These are phyloP conservation scores for Quercus tomentella DNA, from an alignment of 331 rosid genomes.

Conservation along the genomic window DNA sequence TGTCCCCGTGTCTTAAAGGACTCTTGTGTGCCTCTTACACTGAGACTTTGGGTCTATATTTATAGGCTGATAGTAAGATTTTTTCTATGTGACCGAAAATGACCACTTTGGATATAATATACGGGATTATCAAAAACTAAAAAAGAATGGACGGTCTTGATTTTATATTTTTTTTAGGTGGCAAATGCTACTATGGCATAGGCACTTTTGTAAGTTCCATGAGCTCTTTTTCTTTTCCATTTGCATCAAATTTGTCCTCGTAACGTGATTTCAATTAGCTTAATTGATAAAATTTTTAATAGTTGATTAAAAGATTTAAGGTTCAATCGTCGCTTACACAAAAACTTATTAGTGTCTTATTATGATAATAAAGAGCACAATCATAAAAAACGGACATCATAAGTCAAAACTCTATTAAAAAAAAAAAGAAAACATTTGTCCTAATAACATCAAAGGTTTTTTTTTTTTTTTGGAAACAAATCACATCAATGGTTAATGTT, in stretches of 20 bases:
- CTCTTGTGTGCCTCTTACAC: not conserved
- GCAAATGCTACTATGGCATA: not conserved
- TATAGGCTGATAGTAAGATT: constrained; percentile 9
- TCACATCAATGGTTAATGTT: too few species aligned
- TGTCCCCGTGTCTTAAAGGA: not conserved
- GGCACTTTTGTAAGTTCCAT: not conserved
- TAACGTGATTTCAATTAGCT: too few species aligned
- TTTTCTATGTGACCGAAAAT: not conserved
- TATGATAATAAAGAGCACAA: too few species aligned
- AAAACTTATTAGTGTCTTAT: accelerated
- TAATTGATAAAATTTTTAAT: accelerated
- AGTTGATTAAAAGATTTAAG: accelerated
- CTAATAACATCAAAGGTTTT: too few species aligned
- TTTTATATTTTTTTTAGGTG: not conserved
- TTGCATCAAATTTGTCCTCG: too few species aligned
- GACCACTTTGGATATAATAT: not conserved
- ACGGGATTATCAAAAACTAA: too few species aligned
- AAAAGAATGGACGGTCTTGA: not conserved
- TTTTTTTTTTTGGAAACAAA: too few species aligned
- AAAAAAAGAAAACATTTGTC: too few species aligned
- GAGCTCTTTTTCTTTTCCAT: not conserved
- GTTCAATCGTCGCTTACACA: accelerated
- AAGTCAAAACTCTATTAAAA: too few species aligned
- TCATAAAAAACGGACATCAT: accelerated
- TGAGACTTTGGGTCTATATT: not conserved